Evolutionary conservation across 768 basidiomycete genomes (phyloP), one percentile per base, ranked within the genome.

Genomic region (Amanita muscaria): DNA sequence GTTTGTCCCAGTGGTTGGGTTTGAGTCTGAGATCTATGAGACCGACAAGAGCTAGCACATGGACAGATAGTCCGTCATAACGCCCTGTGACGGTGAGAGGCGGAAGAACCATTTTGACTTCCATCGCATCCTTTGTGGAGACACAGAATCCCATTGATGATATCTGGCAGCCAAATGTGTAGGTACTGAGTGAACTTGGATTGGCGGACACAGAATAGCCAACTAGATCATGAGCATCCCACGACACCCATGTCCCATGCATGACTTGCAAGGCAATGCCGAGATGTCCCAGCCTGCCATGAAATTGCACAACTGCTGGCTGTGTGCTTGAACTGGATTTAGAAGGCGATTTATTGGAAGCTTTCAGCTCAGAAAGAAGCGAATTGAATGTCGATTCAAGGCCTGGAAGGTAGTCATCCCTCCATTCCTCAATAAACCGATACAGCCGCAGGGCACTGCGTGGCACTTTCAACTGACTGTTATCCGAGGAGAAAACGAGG

Each of bases 181-280:
- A 64, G 7, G 55, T 57, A 36, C 57, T 49, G 33, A 61, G 65
- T 7, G 64, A 60, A 24, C 55, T 50, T 14, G 56, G 44, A 12
- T 59, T 59, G 1, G 67, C 59, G 19, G 68, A 72, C 33, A 72
- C 67, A 22, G 73, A 31, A 53, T 78, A 79, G 2, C 59, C 61
- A 6, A 76, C 60, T 0, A 66, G 70, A 40, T 78, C 64, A 44
- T 73, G 65, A 16, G 79, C 62, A 46, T 80, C 74, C 84, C 81
- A 88, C 6, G 83, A 80, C 24, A 90, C 61, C 88, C 88, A 91
- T 1, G 87, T 90, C 15, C 86, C 87, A 49, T 81, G 85, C 83
- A 90, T 88, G 31, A 90, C 79, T 53, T 89, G 88, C 5, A 91
- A 70, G 3, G 77, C 75, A 7, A 88, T 66, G 19, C 73, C 72